Base-by-base conservation (phyloP, 345 rosid species). In the Brassica nigra region DNA sequence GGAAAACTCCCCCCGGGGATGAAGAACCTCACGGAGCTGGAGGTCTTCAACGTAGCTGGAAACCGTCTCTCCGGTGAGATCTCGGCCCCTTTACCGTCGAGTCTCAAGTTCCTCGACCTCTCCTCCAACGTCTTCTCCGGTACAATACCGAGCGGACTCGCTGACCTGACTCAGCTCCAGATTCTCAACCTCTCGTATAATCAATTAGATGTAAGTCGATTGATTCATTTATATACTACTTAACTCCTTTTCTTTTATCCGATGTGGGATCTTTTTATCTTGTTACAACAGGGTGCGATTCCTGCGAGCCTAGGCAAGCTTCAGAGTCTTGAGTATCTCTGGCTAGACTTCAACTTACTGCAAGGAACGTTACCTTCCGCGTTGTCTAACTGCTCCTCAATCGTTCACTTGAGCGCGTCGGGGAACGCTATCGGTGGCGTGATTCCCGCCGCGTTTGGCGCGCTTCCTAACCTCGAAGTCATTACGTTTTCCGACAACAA, bases 351-450 rank as follows among this genome's bases (percentile, higher is more conserved):
- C 76, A 95, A 92, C 66, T n/a, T n/a, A n/a, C n/a, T 92, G 29
- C 87, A 86, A 68, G 99, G 97, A 14, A 90, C 99, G 64, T 58
- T 92, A 52, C 98, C 98, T 2, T 95, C 98, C 0, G 94, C 92
- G 1, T 65, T 95, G 6, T 89, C 93, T 0, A 95, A 91, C 76
- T 90, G 95, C 62, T 90, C 94, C 11, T 90, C 98, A 23, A 88
- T 92, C 12, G 84, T 90, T 33, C 99, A 92, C 64, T 80, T 92
- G 69, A 92, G 97, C 67, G 95, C 87, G 3, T 83, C 87, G 55
- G 90, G 83, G 58, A 95, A 95, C 70, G 73, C 85, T 28, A 88
- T 95, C 52, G 83, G 89, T 31, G 97, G 99, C 12, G 83, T 91
- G 52, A 76, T 92, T 5, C 97, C 98, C 15, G 85, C 95, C 14